Evolutionary conservation across 192 early-diverging fungal species (phyloP).

Genomic region (Backusella circina): DNA sequence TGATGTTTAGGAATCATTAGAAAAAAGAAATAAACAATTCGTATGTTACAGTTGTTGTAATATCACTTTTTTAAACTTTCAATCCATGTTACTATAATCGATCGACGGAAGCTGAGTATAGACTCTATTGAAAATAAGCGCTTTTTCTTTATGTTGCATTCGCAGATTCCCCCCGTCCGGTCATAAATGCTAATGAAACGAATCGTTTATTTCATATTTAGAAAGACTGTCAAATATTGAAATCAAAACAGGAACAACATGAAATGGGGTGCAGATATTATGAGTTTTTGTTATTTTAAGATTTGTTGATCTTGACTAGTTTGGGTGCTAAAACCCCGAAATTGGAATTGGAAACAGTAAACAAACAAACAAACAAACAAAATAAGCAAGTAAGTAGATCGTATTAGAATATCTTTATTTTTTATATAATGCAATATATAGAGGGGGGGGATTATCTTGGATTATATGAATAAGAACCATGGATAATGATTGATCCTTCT

Average conservation of each 20-base stretch:
- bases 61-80: neutral
- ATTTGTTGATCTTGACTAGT: neutral
- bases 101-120: neutral
- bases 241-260: neutral
- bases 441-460: too few species aligned
- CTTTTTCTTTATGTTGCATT: neutral
- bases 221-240: slow-evolving; percentile 3
- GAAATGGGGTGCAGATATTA: neutral
- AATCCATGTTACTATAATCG: neutral
- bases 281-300: neutral
- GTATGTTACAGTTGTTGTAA: neutral
- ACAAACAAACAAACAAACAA: neutral
- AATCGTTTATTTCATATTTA: neutral
- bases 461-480: neutral
- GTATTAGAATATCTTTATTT: neutral
- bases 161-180: neutral
- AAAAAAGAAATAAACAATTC: too few species aligned
- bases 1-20: too few species aligned
- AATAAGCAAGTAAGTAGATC: neutral
- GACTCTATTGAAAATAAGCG: neutral
- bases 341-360: neutral
- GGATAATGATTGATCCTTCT: neutral
- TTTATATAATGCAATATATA: too few species aligned
- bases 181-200: neutral
- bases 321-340: neutral